phyloP scores from a whole-genome alignment of 306 rosid species.

The Cercis canadensis region DNA sequence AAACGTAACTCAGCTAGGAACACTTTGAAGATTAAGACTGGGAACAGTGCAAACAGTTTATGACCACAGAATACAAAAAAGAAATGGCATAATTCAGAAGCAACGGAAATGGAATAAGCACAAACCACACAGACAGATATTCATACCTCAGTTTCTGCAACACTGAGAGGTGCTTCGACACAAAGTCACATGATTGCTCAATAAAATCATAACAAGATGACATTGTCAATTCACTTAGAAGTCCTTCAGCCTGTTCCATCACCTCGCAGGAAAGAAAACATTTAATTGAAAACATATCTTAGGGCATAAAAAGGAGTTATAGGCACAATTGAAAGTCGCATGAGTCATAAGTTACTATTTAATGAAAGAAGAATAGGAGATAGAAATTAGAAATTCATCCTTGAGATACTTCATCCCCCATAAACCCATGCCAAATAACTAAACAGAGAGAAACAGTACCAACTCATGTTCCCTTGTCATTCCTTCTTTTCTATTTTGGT shows the following conservation, averaged over 20 bases:
- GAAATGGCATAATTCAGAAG: too few species aligned
- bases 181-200: conserved; percentile 76
- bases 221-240: conserved; percentile 68
- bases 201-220: conserved; percentile 88
- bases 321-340: conserved; percentile 12
- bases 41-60: conserved; percentile 17
- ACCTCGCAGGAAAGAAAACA: conserved; percentile 34
- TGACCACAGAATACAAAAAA: too few species aligned
- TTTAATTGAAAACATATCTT: background rate
- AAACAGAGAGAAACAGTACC: background rate
- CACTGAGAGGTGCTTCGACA: conserved; percentile 71
- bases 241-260: conserved; percentile 90
- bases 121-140: conserved; percentile 26
- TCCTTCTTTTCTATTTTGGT: background rate
- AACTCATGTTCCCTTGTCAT: conserved; percentile 1
- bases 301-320: conserved; percentile 1
- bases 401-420: background rate
- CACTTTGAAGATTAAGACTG: background rate
- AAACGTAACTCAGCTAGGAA: conserved; percentile 8
- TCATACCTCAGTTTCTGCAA: conserved; percentile 80
- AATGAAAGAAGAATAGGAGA: conserved; percentile 6
- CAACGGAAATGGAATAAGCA: conserved; percentile 8
- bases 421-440: conserved; percentile 5
- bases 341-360: background rate
- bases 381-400: conserved; percentile 3